A percentile compares a stretch with the other conserved stretches of the same genome.
phyloP scores from a whole-genome alignment of 1,139 yeast genomes.

The Zygotorulaspora mrakii region DNA sequence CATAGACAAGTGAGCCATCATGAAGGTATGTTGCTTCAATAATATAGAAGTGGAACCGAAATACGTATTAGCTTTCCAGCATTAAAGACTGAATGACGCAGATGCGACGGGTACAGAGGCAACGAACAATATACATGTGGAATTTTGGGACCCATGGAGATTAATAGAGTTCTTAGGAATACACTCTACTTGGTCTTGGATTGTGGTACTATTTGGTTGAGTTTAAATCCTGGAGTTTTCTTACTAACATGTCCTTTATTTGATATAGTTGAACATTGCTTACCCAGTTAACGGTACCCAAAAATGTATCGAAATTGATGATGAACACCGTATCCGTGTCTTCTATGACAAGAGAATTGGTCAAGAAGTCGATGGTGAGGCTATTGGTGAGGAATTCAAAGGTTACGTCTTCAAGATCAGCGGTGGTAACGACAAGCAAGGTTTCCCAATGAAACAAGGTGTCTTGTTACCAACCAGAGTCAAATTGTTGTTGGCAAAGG shows the following conservation, averaged over 20 bases:
- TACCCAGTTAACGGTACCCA: conserved; percentile 99
- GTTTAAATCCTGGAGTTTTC: conserved; percentile 1
- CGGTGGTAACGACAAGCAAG: conserved; percentile 99
- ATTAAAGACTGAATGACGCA: background rate
- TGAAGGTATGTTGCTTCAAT: conserved; percentile 32
- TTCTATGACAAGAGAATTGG: conserved; percentile 99
- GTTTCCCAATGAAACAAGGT: conserved; percentile 99
- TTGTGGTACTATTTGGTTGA: no score
- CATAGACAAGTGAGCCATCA: conserved; percentile 35
- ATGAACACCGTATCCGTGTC: conserved; percentile 97
- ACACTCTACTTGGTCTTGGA: no score
- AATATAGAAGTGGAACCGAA: background rate
- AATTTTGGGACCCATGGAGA: no score
- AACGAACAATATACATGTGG: no score
- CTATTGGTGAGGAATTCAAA: conserved; percentile 97
- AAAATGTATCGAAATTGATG: conserved; percentile 95
- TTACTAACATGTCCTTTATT: conserved; percentile 17
- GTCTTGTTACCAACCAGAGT: conserved; percentile 99
- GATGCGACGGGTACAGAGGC: no score
- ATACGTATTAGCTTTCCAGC: background rate
- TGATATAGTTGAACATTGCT: conserved; percentile 85
- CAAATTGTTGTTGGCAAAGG: conserved; percentile 88
- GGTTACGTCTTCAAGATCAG: conserved; percentile 98
- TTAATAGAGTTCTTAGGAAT: no score
- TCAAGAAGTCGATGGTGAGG: conserved; percentile 99